A percentile compares a stretch with the other conserved stretches of the same genome.
phyloP scores from a whole-genome alignment of 768 basidiomycete genomes.

The Amanita fuliginea region DNA sequence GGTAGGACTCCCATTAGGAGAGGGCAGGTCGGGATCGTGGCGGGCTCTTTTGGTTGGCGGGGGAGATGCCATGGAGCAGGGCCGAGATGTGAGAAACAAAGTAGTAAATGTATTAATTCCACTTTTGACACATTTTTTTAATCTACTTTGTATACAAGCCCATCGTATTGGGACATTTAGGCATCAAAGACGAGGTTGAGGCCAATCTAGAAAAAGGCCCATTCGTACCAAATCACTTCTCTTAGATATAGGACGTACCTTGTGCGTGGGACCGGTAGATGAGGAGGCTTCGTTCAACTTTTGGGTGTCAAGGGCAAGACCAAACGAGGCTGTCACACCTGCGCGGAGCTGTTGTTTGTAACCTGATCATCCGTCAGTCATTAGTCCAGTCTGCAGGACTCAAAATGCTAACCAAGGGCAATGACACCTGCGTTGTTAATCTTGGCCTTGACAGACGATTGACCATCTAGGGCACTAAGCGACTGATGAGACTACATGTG shows the following conservation, averaged over 20 bases:
- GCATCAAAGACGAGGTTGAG: conserved; percentile 67
- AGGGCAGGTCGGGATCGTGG: neutral
- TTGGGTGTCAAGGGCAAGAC: conserved; percentile 92
- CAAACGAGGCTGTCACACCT: conserved; percentile 87
- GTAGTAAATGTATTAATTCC: neutral
- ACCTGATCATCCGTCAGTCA: conserved; percentile 27
- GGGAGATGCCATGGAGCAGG: neutral
- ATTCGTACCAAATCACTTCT: neutral
- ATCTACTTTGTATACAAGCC: conserved; percentile 2
- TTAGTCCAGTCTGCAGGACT: neutral
- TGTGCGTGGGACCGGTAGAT: conserved; percentile 63
- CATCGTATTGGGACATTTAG: conserved; percentile 25
- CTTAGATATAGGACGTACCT: conserved; percentile 27
- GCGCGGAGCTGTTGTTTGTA: conserved; percentile 93
- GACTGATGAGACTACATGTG: conserved; percentile 3
- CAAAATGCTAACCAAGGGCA: conserved; percentile 48
- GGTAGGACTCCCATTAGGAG: neutral
- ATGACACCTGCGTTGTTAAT: conserved; percentile 95
- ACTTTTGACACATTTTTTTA: conserved; percentile 1
- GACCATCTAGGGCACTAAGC: conserved; percentile 66
- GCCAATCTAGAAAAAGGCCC: conserved; percentile 39
- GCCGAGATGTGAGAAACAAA: neutral
- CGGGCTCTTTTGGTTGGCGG: conserved; percentile 2
- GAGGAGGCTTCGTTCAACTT: conserved; percentile 62
- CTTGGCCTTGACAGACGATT: conserved; percentile 95